Conservation (phyloP, 352 stramenopile genomes). For the Phytopythium montanum region DNA sequence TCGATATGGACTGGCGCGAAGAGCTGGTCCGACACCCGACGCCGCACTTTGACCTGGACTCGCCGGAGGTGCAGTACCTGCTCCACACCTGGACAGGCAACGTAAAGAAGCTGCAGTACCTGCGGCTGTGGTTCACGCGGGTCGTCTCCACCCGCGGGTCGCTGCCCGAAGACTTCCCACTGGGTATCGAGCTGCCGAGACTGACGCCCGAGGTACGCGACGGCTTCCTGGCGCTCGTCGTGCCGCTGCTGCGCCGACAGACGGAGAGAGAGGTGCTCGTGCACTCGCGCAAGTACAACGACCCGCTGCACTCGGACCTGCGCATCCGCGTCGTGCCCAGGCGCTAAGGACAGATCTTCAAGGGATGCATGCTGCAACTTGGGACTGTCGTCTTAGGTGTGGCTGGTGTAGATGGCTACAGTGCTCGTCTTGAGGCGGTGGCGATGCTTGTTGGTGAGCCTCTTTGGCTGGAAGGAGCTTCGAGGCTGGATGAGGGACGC, state of each 20-base stretch:
- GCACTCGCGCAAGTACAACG: slow-evolving; percentile 58
- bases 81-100: slow-evolving; percentile 64
- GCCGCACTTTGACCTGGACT: slow-evolving; percentile 69
- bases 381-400: neutral
- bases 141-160: slow-evolving; percentile 30
- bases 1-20: slow-evolving; percentile 42
- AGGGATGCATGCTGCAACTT: neutral
- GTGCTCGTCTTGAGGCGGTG: slow-evolving; percentile 5
- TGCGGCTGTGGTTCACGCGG: slow-evolving; percentile 62
- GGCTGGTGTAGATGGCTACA: neutral
- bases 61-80: slow-evolving; percentile 69
- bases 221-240: slow-evolving; percentile 68
- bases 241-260: slow-evolving; percentile 74
- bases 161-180: slow-evolving; percentile 48
- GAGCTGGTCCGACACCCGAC: slow-evolving; percentile 69
- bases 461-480: neutral
- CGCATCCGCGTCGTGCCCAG: slow-evolving; percentile 57
- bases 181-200: slow-evolving; percentile 64
- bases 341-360: slow-evolving; percentile 1
- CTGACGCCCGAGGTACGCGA: slow-evolving; percentile 68
- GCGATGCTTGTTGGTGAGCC: neutral
- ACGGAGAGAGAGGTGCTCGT: slow-evolving; percentile 59
- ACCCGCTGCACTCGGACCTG: slow-evolving; percentile 57
- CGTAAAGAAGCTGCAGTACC: slow-evolving; percentile 60
- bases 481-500: neutral